phyloP scores from a whole-genome alignment of 2,329 filamentous ascomycete genomes.

The Talaromyces rugulosus region DNA sequence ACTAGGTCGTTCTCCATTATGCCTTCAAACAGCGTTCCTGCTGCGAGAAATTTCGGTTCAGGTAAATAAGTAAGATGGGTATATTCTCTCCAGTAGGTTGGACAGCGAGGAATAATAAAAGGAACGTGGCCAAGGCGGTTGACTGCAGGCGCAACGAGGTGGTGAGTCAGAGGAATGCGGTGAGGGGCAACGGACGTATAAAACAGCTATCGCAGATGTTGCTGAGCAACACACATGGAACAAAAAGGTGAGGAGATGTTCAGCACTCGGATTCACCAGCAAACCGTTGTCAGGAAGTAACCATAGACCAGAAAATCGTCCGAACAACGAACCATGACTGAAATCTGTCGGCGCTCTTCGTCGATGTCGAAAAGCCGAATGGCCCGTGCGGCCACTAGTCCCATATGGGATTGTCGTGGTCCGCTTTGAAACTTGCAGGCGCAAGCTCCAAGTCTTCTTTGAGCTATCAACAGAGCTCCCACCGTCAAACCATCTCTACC shows the following conservation, averaged over 20 bases:
- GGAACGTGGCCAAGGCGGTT: background rate
- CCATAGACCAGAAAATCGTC: background rate
- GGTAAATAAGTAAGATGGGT: background rate
- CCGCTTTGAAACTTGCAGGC: conserved; percentile 8
- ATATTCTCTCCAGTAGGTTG: background rate
- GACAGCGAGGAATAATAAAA: background rate
- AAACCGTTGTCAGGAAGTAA: background rate
- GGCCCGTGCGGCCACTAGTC: conserved; percentile 27
- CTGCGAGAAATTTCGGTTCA: background rate
- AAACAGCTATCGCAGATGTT: background rate
- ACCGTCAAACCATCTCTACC: conserved; percentile 14
- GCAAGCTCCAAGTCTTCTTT: conserved; percentile 19
- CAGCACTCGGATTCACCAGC: background rate
- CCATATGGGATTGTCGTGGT: conserved; percentile 20
- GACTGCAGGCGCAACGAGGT: no score
- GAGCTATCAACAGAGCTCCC: conserved; percentile 23
- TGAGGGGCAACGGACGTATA: background rate
- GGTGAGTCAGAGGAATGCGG: background rate
- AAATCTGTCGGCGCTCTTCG: background rate
- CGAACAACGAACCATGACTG: background rate
- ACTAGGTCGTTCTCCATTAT: conserved; percentile 46
- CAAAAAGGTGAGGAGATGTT: background rate
- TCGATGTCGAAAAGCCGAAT: background rate
- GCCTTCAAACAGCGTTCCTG: background rate
- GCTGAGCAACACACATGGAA: background rate